Base-by-base conservation (phyloP, 2,329 filamentous ascomycete species). In the Raffaelea arxii region DNA sequence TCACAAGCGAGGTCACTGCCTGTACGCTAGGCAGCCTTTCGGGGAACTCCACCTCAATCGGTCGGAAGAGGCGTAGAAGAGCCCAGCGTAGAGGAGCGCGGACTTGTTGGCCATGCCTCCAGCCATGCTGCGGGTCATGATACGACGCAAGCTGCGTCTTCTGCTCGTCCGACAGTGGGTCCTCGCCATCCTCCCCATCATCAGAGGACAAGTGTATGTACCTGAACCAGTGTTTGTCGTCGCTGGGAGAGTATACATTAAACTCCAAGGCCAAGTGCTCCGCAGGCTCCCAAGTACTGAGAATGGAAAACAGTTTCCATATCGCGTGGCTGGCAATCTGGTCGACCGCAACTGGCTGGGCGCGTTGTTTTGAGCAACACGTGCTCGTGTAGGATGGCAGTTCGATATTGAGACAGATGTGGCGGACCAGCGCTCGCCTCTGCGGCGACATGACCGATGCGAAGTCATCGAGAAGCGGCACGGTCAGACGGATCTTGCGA, bases 171-270 rank as follows among this genome's bases (percentile, higher is more conserved):
- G 23, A 19, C 47, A 36, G 23, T 12, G 21, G 36, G 22, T 49
- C 19, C 19, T 59, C 45, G 21, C 44, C 32, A 37, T 43, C 25
- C 53, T 40, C 44, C 25, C 52, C 51, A 25, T 58, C 12, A 41
- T 60, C 52, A 10, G 51, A 52, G 35, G 38, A 39, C 25, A 62
- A 58, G 49, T 53, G 41, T 21, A 54, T 48, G 47, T 60, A 52
- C 46, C 59, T 59, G 49, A 63, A 64, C 53, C 52, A 65, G 50
- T 65, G 58, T 41, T 62, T 49, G 11, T 40, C 56, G 55, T 66
- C 61, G 47, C 62, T 65, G 12, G 58, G 61, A 42, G 59, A 63
- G 36, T 60, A 55, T 2, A 49, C 56, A 46, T 59, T 61, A 18
- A 65, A 48, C 51, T 66, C 64, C 49, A 66, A 51, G 6, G 54